A percentile compares a stretch with the other conserved stretches of the same genome.
Conservation (phyloP, 2,329 filamentous ascomycete species). For the Trichoderma koningiopsis region DNA sequence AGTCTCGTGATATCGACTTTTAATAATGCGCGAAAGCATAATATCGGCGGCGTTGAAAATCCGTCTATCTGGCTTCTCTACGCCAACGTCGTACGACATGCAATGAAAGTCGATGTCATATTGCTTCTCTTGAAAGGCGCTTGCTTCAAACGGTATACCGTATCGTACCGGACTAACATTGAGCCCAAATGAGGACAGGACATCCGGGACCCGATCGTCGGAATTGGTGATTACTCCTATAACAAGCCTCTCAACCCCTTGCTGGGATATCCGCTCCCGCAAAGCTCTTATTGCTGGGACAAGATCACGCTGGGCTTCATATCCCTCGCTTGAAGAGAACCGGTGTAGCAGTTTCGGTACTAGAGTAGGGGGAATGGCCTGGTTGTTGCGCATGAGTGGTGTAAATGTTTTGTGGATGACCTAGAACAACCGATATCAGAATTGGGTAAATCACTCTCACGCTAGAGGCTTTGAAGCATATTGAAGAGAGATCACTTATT, state of each 20-base stretch:
- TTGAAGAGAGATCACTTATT: not conserved
- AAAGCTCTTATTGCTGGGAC: conserved; percentile 48
- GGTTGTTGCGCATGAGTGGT: conserved; percentile 38
- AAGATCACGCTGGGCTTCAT: conserved; percentile 51
- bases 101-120: conserved; percentile 57
- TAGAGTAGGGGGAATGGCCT: conserved; percentile 48
- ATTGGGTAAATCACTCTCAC: not conserved
- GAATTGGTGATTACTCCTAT: conserved; percentile 65
- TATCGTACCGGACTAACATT: conserved; percentile 45
- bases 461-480: not conserved
- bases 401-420: conserved; percentile 58
- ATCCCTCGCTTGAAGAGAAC: conserved; percentile 58
- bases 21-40: conserved; percentile 42
- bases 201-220: conserved; percentile 58
- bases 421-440: conserved; percentile 36
- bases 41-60: conserved; percentile 59
- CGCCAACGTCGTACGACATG: conserved; percentile 64
- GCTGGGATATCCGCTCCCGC: conserved; percentile 29
- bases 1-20: conserved; percentile 24
- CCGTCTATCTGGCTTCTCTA: conserved; percentile 57
- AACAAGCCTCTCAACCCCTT: conserved; percentile 43
- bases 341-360: conserved; percentile 51
- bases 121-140: not conserved
- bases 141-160: conserved; percentile 7
- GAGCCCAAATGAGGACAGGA: conserved; percentile 58